These are phyloP conservation scores for Westerdykella aurantiaca DNA, from an alignment of 2,329 filamentous ascomycete genomes.

Conservation along the genomic window DNA sequence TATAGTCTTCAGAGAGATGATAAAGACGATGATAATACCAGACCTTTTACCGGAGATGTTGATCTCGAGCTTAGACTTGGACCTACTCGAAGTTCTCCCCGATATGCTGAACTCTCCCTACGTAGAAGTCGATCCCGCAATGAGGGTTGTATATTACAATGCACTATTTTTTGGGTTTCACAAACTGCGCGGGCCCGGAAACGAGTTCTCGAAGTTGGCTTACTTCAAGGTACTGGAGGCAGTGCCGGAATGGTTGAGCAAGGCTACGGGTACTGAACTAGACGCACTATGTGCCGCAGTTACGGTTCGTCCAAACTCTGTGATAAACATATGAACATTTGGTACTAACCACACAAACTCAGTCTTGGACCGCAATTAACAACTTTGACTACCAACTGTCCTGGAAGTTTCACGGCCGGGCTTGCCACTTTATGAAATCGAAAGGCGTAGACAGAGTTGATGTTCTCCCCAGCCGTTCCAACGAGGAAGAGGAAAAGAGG, in stretches of 20 bases:
- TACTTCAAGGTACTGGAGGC: constrained; percentile 24
- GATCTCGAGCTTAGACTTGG: constrained; percentile 9
- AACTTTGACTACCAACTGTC: constrained; percentile 25
- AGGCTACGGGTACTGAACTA: constrained; percentile 9
- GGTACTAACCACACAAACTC: background rate
- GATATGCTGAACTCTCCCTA: constrained; percentile 23
- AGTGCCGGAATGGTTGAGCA: constrained; percentile 24
- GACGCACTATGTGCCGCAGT: constrained; percentile 20
- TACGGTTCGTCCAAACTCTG: constrained; percentile 2
- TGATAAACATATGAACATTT: background rate
- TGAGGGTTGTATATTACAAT: constrained; percentile 24
- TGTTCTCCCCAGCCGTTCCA: constrained; percentile 10
- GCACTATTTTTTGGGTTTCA: constrained; percentile 22
- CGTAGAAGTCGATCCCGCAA: constrained; percentile 19
- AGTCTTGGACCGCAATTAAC: constrained; percentile 20
- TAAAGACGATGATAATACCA: constrained; percentile 15
- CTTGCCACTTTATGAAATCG: constrained; percentile 19
- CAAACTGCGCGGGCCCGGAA: constrained; percentile 11
- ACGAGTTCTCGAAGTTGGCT: constrained; percentile 12
- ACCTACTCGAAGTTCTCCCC: constrained; percentile 17
- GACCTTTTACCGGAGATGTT: constrained; percentile 20
- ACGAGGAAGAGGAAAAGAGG: constrained; percentile 18
- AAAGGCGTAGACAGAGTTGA: constrained; percentile 20
- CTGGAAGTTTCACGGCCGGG: constrained; percentile 27
- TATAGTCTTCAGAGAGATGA: constrained; percentile 11